phyloP scores from a whole-genome alignment of 495 filamentous ascomycete genomes.

The Clavariopsis aquatica region DNA sequence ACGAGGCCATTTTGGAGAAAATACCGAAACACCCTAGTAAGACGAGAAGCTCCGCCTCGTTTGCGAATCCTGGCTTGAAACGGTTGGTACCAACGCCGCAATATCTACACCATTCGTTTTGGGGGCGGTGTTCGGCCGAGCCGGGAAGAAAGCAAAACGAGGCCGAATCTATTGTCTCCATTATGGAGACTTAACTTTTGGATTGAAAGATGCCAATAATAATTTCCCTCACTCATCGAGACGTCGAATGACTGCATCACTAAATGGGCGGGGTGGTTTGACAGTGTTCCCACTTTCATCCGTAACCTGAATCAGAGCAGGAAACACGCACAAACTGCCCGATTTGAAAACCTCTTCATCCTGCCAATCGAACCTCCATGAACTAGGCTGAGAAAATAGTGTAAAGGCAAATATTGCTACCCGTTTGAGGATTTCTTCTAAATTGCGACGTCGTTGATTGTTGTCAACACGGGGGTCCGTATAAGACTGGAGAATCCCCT shows the following conservation, averaged over 20 bases:
- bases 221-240: conserved; percentile 30
- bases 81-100: background rate
- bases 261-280: conserved; percentile 37
- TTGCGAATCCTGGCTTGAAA: background rate
- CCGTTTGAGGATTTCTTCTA: conserved; percentile 44
- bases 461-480: conserved; percentile 31
- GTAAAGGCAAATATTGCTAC: conserved; percentile 45
- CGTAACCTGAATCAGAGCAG: conserved; percentile 40
- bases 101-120: too few relatives aligned
- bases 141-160: background rate
- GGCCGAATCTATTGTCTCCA: background rate
- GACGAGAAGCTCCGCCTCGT: background rate
- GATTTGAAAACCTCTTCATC: conserved; percentile 23
- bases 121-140: background rate
- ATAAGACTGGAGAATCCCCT: conserved; percentile 40
- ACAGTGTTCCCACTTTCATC: conserved; percentile 39
- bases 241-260: conserved; percentile 38
- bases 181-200: background rate
- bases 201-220: background rate
- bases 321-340: conserved; percentile 44
- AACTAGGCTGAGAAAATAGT: conserved; percentile 46
- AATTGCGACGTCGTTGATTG: conserved; percentile 37
- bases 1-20: background rate
- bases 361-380: conserved; percentile 43
- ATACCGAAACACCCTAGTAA: conserved; percentile 14